Base-by-base conservation (phyloP, 768 basidiomycete genomes). In the Pleurotus salmoneostramineus region DNA sequence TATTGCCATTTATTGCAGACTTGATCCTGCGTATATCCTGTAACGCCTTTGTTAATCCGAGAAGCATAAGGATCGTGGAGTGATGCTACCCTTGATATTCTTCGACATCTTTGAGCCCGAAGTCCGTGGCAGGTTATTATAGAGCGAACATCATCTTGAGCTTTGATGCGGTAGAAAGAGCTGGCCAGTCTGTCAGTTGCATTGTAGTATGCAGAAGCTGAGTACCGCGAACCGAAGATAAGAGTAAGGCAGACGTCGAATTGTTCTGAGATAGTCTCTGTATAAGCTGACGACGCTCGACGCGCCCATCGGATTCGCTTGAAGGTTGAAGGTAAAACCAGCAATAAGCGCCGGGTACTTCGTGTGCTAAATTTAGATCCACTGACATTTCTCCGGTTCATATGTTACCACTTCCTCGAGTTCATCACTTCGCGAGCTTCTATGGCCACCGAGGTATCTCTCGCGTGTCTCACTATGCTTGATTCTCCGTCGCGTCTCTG, bases 101-200 rank as follows among this genome's bases (percentile, higher is more conserved):
- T 75, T 60, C 76, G 81, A 31, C 83, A 52, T 61, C 81, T 87
- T 21, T 62, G 67, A 35, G 61, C 58, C 35, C 71, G 74, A 21
- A 78, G 66, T 47, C 56, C 59, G 12, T 61, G 50, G 36, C 59
- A 61, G n/a, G 66, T 58, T 36, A 80, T 51, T n/a, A 83, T 66
- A 11, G 75, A 72, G n/a, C 77, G 77, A 44, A 85, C 71, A 67
- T 85, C 87, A 65, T 88, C 82, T 33, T 72, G 73, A 27, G 76
- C 77, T 63, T 84, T 84, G 54, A 88, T 65, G 59, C 75, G 78
- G 69, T 83, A 91, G 68, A 90, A 89, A 50, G 79, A 79, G 32
- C 89, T 90, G 65, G 15, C 32, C 14, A 51, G 21, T 27, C 21
- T 34, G 52, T 31, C 5, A n/a, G 50, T 50, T 6, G 51, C 55